Evolutionary conservation across 2,329 filamentous ascomycete species (phyloP), one percentile per base, ranked within the genome.

Genomic region (Celoporthe dispersa): DNA sequence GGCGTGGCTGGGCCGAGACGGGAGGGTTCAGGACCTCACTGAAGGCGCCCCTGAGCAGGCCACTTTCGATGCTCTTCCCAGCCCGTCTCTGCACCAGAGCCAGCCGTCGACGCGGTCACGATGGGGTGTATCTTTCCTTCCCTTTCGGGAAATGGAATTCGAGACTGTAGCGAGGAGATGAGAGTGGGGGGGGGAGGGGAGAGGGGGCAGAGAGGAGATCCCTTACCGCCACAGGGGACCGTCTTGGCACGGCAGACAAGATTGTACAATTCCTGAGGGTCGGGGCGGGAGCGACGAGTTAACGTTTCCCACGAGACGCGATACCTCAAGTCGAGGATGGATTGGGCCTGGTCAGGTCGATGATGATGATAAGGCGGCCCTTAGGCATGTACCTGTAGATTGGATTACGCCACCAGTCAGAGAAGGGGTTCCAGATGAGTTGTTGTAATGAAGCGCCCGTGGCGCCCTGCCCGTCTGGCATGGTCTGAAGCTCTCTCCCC

Each of bases 301-400:
- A 89, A 89, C 86, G 87, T 88, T 85, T 89, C 86, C 87, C 84
- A 86, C 84, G 77, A 77, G 78, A 80, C 81, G 81, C 80, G 79
- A 80, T 35, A 59, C 68, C 69, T 79, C 78, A 81, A 80, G 78
- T 80, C 81, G 80, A 78, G 74, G 72, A 73, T 73, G 70, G 77
- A 77, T 77, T 78, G 78, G 79, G 68, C 41, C 67, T 74, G 77
- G 75, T 75, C 57, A 75, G 75, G 77, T 70, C 41, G 70, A 61
- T 67, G 74, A 77, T 73, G 77, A 79, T 78, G 75, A 73, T 48
- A n/a, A 48, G 78, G 73, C 77, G 72, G 74, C 75, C 78, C 77
- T 74, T 76, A 79, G 82, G 81, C 79, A 83, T 81, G 79, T 80
- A 81, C 79, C 81, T 84, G 78, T 77, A 76, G 77, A 77, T 77